Base-by-base conservation (phyloP, 2,329 filamentous ascomycete species). In the Fusarium verticillioides region DNA sequence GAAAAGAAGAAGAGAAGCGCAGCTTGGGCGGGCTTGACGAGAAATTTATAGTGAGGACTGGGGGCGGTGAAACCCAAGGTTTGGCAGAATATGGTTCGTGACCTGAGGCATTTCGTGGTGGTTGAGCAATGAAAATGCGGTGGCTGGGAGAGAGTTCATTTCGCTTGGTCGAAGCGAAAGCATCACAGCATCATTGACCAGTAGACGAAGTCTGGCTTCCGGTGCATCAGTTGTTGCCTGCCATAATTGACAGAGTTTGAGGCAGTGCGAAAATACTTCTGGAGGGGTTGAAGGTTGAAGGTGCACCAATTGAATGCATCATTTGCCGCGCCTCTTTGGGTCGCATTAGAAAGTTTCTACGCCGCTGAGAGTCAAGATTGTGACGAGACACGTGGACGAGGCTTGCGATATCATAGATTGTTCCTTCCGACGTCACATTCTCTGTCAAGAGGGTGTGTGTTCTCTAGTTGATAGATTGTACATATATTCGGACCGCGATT, bases 111-210 rank as follows among this genome's bases (percentile, higher is more conserved):
- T 43, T 52, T 40, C 36, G 9, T 28, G 37, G 32, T 43, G 43
- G 28, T 60, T 44, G 42, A 40, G 21, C 37, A 39, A 12, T 34
- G 30, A 34, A 63, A 68, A 68, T 62, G 37, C 15, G 63, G 65
- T 68, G 65, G 65, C 43, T 69, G 49, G 63, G 49, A 39, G 37
- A 28, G 43, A 23, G 11, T 36, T 34, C 21, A 69, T 69, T 62
- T 69, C 66, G 66, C 49, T 69, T 43, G 49, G 21, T 15, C 30
- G 19, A 54, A 67, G 47, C 65, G 65, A 63, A 68, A 23, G 40
- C 21, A 28, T 36, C 40, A 8, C 40, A 26, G 18, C 30, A 60
- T 50, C 19, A 28, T 26, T 50, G 18, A 39, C 23, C 13, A 30
- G 40, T 54, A 18, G 40, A 44, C 16, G 28, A 46, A 23, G 37